Conservation (phyloP, 2,329 filamentous ascomycete genomes). For the Botrytis fragariae region DNA sequence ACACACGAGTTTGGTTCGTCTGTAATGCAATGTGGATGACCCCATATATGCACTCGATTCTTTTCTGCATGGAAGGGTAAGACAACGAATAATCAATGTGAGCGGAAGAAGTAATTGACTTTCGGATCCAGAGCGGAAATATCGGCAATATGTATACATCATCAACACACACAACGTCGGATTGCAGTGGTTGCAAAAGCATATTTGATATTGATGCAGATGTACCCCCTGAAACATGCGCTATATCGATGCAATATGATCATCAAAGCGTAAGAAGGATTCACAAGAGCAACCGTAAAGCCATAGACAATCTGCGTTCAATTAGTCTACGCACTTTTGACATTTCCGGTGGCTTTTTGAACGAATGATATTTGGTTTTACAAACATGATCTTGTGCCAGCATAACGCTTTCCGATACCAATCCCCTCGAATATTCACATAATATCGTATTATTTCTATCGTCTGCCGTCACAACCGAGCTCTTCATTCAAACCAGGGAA, state of each 20-base stretch:
- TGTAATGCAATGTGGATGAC: neutral
- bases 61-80: neutral
- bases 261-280: neutral
- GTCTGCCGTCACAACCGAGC: neutral
- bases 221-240: neutral
- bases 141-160: neutral
- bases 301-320: neutral
- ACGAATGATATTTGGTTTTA: neutral
- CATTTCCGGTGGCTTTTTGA: neutral
- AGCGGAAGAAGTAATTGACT: neutral
- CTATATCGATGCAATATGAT: neutral
- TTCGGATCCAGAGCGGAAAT: neutral
- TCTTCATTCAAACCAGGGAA: conserved; percentile 47
- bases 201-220: neutral
- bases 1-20: neutral
- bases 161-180: neutral
- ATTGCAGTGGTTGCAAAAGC: neutral
- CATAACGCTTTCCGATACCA: neutral
- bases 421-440: neutral
- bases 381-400: neutral
- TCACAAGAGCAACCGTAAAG: neutral
- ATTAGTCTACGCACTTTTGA: neutral
- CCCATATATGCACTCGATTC: neutral
- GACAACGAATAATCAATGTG: neutral
- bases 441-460: neutral